Percentiles rank a stretch among this genome's conserved stretches.
These are phyloP conservation scores for Daucus carota DNA, from an alignment of 129 eudicot species.

Conservation along the genomic window DNA sequence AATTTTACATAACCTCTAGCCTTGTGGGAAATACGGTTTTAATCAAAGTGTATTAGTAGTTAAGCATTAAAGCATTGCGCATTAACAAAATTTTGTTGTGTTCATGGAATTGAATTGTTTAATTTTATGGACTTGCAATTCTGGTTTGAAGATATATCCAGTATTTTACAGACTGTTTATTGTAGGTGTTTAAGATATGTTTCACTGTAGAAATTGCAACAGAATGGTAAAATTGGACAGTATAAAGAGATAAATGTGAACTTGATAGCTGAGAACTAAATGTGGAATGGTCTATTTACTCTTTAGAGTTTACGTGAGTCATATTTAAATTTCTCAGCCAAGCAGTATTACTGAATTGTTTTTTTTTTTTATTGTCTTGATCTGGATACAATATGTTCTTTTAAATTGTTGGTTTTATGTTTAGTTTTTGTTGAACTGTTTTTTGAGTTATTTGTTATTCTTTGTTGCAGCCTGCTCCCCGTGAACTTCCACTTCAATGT, in stretches of 20 bases:
- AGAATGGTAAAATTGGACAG: not conserved
- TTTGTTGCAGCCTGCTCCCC: slow-evolving; percentile 84
- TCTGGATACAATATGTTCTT: not conserved
- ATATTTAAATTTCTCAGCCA: not conserved
- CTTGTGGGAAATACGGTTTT: no score
- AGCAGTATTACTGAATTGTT: not conserved
- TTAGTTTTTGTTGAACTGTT: not conserved
- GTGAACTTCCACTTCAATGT: slow-evolving; percentile 69
- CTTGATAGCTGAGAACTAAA: not conserved
- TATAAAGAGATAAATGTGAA: not conserved
- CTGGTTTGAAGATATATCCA: not conserved
- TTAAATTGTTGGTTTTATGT: not conserved
- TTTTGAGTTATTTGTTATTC: slow-evolving; percentile 1
- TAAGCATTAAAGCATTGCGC: not conserved
- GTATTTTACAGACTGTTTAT: not conserved
- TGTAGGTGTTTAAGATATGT: not conserved
- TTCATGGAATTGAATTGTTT: not conserved
- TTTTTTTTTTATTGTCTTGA: not conserved
- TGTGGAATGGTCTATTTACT: not conserved
- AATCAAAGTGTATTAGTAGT: not conserved
- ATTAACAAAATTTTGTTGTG: not conserved
- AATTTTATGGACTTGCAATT: no score
- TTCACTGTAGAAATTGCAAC: not conserved
- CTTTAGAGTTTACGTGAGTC: not conserved
- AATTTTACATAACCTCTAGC: no score